phyloP scores from a whole-genome alignment of 2,329 filamentous ascomycete genomes.

The Ceratocystis albifundus region DNA sequence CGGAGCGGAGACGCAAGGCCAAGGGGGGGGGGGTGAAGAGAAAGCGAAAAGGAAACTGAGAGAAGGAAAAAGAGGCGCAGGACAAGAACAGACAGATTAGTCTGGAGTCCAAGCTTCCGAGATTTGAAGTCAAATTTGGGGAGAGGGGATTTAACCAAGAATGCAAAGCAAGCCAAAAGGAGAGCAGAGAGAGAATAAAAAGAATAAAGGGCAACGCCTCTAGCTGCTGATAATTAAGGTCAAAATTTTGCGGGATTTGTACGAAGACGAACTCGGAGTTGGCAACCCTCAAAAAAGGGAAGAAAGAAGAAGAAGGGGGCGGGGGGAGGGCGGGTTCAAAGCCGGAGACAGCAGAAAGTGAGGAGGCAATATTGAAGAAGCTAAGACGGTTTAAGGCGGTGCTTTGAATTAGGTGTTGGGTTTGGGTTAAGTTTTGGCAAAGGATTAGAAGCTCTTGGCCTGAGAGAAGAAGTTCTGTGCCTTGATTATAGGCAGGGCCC shows the following conservation, averaged over 20 bases:
- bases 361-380: background rate
- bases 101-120: constrained; percentile 5
- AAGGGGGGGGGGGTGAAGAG: background rate
- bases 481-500: too few relatives aligned
- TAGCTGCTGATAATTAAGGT: too few relatives aligned
- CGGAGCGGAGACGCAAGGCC: constrained; percentile 6
- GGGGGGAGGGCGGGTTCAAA: background rate
- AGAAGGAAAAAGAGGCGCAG: constrained; percentile 2
- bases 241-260: background rate
- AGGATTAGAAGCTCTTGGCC: too few relatives aligned
- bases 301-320: too few relatives aligned
- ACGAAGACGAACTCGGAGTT: constrained; percentile 6
- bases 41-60: background rate
- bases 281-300: background rate
- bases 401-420: too few relatives aligned
- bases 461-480: too few relatives aligned
- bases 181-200: background rate
- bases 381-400: background rate
- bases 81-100: background rate
- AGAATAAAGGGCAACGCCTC: background rate
- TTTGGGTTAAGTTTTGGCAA: too few relatives aligned
- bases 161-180: background rate
- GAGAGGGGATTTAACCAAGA: too few relatives aligned
- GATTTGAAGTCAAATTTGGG: constrained; percentile 1
- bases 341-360: background rate